Percentiles rank a stretch among this genome's conserved stretches.
These are phyloP conservation scores for Cucumis hystrix DNA, from an alignment of 306 rosid species.

Conservation along the genomic window DNA sequence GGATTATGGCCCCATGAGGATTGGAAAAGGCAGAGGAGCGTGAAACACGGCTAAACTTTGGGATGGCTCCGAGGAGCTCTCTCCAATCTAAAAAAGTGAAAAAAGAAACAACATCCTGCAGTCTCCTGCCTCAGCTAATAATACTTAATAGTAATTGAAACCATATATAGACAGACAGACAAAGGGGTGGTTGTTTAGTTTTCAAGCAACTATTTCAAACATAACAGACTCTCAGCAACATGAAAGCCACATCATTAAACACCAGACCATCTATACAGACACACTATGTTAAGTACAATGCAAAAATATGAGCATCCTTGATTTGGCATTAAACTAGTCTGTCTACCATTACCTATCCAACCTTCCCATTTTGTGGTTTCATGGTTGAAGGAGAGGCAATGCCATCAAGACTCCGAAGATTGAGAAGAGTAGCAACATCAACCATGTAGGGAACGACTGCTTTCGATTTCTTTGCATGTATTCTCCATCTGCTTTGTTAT, in stretches of 20 bases:
- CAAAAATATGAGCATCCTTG: background rate
- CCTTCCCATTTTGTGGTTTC: conserved; percentile 16
- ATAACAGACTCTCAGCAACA: background rate
- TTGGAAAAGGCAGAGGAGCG: background rate
- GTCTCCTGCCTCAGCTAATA: background rate
- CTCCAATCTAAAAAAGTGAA: background rate
- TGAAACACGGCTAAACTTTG: conserved; percentile 3
- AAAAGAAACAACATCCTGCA: background rate
- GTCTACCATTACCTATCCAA: conserved; percentile 1
- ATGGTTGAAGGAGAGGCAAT: conserved; percentile 85
- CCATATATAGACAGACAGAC: conserved; percentile 6
- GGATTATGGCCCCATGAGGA: background rate
- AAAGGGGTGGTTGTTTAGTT: background rate
- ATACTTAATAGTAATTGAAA: background rate
- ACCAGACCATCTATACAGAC: conserved; percentile 2
- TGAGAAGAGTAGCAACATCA: conserved; percentile 78
- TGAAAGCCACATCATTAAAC: background rate
- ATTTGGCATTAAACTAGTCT: conserved; percentile 9
- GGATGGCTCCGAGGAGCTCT: background rate
- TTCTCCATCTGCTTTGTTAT: conserved; percentile 28
- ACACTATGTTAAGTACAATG: background rate
- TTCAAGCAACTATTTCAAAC: background rate
- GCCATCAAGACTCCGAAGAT: conserved; percentile 90
- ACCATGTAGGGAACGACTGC: conserved; percentile 77
- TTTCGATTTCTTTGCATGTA: conserved; percentile 31